Conservation (phyloP, 2,329 filamentous ascomycete genomes). For the Arthrinium puccinioides region DNA sequence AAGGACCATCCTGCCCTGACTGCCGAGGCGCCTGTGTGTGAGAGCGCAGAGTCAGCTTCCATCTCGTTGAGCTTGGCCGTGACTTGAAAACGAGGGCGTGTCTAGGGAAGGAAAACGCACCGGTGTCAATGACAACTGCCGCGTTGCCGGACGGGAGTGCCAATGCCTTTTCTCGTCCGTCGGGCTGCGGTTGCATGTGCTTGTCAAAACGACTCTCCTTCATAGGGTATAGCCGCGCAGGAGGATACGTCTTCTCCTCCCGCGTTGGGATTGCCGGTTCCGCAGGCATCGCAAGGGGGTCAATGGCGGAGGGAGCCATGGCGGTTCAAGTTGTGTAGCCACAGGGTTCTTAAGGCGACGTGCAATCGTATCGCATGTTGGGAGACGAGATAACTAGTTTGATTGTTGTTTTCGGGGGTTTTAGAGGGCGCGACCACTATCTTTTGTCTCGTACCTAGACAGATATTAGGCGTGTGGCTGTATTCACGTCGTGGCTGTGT, state of each 20-base stretch:
- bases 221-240: slow-evolving; percentile 51
- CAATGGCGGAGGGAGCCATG: slow-evolving; percentile 50
- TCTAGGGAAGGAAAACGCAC: slow-evolving; percentile 35
- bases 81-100: slow-evolving; percentile 11
- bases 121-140: slow-evolving; percentile 97
- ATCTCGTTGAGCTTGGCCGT: background rate
- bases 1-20: slow-evolving; percentile 96
- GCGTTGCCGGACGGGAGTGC: slow-evolving; percentile 46
- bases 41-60: slow-evolving; percentile 6
- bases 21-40: slow-evolving; percentile 65
- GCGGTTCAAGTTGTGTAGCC: too few relatives aligned
- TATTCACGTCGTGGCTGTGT: too few relatives aligned
- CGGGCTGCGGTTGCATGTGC: slow-evolving; percentile 44
- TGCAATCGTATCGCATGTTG: too few relatives aligned
- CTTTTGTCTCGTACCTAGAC: too few relatives aligned
- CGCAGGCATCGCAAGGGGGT: slow-evolving; percentile 27
- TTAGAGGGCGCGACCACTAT: too few relatives aligned
- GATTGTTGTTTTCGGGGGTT: too few relatives aligned
- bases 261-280: slow-evolving; percentile 25
- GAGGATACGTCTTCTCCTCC: slow-evolving; percentile 40
- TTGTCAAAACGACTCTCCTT: slow-evolving; percentile 56
- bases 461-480: too few relatives aligned
- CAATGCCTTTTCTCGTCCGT: slow-evolving; percentile 66
- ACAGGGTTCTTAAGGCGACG: too few relatives aligned
- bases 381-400: too few relatives aligned